Conservation (phyloP, 2,329 filamentous ascomycete genomes). For the Ilyonectria robusta region DNA sequence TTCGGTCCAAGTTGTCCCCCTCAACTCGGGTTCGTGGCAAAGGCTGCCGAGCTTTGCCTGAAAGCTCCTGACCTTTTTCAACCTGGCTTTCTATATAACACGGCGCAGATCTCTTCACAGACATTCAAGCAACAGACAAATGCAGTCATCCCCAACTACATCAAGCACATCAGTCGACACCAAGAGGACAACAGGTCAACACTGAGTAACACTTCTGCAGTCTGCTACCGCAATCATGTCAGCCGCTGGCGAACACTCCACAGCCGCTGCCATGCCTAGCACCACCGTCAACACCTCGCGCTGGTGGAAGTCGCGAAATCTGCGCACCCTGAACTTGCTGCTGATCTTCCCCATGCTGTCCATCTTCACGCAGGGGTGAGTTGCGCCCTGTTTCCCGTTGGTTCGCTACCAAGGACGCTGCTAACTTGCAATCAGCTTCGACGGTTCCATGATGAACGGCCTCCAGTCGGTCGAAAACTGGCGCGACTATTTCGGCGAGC, state of each 20-base stretch:
- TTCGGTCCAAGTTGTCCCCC: background rate
- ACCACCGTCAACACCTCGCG: slow-evolving; percentile 2
- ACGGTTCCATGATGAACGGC: slow-evolving; percentile 14
- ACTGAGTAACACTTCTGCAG: background rate
- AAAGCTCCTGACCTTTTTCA: background rate
- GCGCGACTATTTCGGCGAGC: slow-evolving; percentile 15
- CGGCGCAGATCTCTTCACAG: background rate
- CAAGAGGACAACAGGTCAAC: too few species aligned
- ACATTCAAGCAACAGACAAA: background rate
- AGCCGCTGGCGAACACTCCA: background rate
- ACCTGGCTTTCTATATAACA: background rate
- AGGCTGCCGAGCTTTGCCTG: background rate
- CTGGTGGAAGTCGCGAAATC: slow-evolving; percentile 16
- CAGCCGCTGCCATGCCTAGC: slow-evolving; percentile 5
- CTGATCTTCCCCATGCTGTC: slow-evolving; percentile 13
- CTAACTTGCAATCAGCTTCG: background rate
- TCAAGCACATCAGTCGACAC: background rate
- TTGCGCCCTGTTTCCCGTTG: background rate
- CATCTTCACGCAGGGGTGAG: slow-evolving; percentile 16
- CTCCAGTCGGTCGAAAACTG: slow-evolving; percentile 3
- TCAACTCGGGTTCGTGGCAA: background rate
- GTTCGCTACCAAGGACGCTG: background rate
- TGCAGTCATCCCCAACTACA: background rate
- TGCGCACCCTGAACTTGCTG: slow-evolving; percentile 13
- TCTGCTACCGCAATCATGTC: background rate